Base-by-base conservation (phyloP, 345 rosid genomes). In the Carallia brachiata region DNA sequence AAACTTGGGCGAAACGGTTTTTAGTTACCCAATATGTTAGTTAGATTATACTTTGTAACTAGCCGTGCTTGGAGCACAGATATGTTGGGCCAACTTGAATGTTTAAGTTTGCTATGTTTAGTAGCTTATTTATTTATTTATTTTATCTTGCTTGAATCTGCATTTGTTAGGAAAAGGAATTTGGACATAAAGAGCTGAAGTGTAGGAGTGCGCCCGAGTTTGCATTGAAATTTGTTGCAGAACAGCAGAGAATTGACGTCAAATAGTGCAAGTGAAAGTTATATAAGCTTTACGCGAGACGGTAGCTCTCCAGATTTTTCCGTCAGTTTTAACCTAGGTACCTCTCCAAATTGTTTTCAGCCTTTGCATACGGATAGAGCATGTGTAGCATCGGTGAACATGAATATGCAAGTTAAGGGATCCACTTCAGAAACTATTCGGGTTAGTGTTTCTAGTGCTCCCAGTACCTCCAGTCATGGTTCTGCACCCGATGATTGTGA, bases 401-500 rank as follows among this genome's bases (percentile, higher is more conserved):
- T 85, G 78, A 89, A 85, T 75, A 95, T 95, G 99, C 90, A 84
- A 81, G 91, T 75, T 70, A 91, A 87, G 79, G 93, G 90, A 67
- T 77, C 96, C 63, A 85, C 83, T 77, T 89, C 99, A 75, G 99
- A 95, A 65, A 88, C 83, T 80, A 83, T 92, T 79, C 91, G 99
- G 66, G 97, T 87, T 81, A 95, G 99, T 83, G 96, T 95, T 73
- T 95, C 99, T 61, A 92, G 99, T 70, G 91, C 80, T 30, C 99
- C 90, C 68, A 95, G 97, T 85, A 89, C 92, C 58, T 92, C 97
- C 55, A 95, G 97, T 78, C 99, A 95, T 70, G 97, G 97, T 65
- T 95, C 97, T 75, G 97, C 88, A 77, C 93, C 97, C 15, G 97
- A 92, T 76, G 94, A 95, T 79, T 89, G 88, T 70, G 99, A 92